Evolutionary conservation across 2,329 filamentous ascomycete genomes (phyloP), one percentile per base, ranked within the genome.

Genomic region (Alternaria triticina): DNA sequence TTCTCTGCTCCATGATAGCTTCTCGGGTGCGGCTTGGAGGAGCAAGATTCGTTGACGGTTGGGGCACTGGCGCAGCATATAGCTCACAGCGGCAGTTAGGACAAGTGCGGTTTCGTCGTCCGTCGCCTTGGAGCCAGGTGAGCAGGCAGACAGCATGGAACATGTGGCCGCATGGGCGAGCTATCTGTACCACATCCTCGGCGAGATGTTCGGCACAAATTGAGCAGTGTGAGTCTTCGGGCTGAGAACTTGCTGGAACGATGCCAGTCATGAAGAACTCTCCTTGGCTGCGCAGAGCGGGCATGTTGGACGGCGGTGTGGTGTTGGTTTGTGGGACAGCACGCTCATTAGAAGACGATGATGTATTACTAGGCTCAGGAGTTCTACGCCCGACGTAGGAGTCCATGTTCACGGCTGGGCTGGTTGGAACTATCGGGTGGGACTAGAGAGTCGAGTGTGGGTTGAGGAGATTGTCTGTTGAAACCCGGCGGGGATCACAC

Each of bases 201-300:
- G 7, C n/a, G 4, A 58, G 55, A 1, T 33, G 6, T 15, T 59
- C 55, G 15, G 23, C 15, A 13, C 60, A 59, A 1, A 62, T 54
- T 23, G 33, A 47, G 20, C 59, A 62, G 12, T 36, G 8, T 15
- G 25, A 30, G 1, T 33, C 8, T 6, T 22, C 33, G 6, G 33
- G 13, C 4, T 57, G 51, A 10, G 54, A 2, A 3, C 11, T 5
- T 12, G 45, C 22, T 6, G 50, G 54, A 3, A 55, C 10, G 11
- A 65, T 22, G 17, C 44, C 44, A 2, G 13, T 43, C 50, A 59
- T 46, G 50, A 58, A 56, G 11, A 65, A 65, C 33, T 65, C 59
- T 15, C 49, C 28, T 15, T 52, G 49, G 17, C 49, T 52, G 49
- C 49, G 28, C 10, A 62, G 60, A 13, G 49, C 46, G 7, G 54